Evolutionary conservation across 176 grass and related monocot genomes (phyloP).

Genomic region (Oryza meyeriana): DNA sequence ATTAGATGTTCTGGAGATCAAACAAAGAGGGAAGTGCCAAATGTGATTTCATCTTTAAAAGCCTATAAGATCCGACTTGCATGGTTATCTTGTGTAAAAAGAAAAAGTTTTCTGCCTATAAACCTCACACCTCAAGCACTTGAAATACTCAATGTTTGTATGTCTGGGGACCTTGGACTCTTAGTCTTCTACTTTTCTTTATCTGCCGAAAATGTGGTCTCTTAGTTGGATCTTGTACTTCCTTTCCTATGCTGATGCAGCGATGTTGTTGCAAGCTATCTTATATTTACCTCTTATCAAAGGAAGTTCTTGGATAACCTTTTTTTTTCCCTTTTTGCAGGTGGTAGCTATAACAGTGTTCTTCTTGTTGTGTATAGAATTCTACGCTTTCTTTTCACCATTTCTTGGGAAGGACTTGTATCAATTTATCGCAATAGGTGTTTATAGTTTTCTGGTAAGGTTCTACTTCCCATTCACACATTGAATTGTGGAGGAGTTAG

Average conservation of each 20-base stretch:
- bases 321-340: constrained; percentile 40
- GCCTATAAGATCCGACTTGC: not conserved
- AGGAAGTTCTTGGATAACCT: not conserved
- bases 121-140: not conserved
- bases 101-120: not conserved
- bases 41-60: not conserved
- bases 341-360: constrained; percentile 96
- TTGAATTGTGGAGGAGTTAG: not conserved
- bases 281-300: not conserved
- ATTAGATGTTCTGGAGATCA: not conserved
- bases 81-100: not conserved
- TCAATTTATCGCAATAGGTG: constrained; percentile 59
- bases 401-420: constrained; percentile 76
- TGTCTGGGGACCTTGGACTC: not conserved
- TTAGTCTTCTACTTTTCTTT: not conserved
- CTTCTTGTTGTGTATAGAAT: constrained; percentile 89
- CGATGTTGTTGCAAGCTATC: not conserved
- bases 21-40: not conserved
- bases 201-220: not conserved
- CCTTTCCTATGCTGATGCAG: constrained; percentile 1
- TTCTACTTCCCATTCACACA: not conserved
- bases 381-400: constrained; percentile 98
- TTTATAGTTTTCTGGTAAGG: constrained; percentile 95
- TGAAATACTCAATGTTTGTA: not conserved
- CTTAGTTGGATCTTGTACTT: not conserved